Evolutionary conservation across 805 yeast species (phyloP).

Genomic region (Sugiyamaella smithiae): DNA sequence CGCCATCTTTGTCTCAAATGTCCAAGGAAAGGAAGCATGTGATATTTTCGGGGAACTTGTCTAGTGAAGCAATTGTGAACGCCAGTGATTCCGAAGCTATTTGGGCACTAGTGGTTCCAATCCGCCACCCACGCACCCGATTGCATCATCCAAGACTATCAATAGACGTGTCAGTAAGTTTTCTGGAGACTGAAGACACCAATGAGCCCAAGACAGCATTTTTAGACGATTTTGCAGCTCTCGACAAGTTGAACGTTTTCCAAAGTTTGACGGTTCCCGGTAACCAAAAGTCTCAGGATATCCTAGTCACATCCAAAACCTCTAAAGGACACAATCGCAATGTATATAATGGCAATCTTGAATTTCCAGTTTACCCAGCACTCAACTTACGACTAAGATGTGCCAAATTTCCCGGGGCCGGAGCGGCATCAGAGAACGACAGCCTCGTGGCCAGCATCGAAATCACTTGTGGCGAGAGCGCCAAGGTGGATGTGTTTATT

Average conservation of each 20-base stretch:
- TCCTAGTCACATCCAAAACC: neutral
- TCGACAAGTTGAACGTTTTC: slow-evolving; percentile 50
- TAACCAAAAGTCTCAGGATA: neutral
- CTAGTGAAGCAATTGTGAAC: neutral
- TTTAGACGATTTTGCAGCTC: slow-evolving; percentile 49
- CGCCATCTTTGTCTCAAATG: neutral
- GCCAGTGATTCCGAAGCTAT: neutral
- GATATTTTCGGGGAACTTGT: neutral
- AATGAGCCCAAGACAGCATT: neutral
- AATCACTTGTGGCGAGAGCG: slow-evolving; percentile 45
- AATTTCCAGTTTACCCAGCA: slow-evolving; percentile 36
- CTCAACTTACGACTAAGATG: slow-evolving; percentile 47
- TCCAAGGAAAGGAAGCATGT: neutral
- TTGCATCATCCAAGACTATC: slow-evolving; percentile 16
- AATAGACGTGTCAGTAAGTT: slow-evolving; percentile 13
- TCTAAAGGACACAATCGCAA: neutral
- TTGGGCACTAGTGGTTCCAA: slow-evolving; percentile 8
- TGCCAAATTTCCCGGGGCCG: slow-evolving; percentile 44
- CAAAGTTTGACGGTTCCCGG: neutral
- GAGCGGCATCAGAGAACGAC: slow-evolving; percentile 36
- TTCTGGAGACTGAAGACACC: neutral
- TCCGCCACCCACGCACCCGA: slow-evolving; percentile 23
- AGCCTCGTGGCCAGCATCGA: slow-evolving; percentile 48
- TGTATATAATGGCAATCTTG: slow-evolving; percentile 10
- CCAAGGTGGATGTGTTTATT: slow-evolving; percentile 27